phyloP scores from a whole-genome alignment of 2,329 filamentous ascomycete genomes.

The Byssoonygena ceratinophila region DNA sequence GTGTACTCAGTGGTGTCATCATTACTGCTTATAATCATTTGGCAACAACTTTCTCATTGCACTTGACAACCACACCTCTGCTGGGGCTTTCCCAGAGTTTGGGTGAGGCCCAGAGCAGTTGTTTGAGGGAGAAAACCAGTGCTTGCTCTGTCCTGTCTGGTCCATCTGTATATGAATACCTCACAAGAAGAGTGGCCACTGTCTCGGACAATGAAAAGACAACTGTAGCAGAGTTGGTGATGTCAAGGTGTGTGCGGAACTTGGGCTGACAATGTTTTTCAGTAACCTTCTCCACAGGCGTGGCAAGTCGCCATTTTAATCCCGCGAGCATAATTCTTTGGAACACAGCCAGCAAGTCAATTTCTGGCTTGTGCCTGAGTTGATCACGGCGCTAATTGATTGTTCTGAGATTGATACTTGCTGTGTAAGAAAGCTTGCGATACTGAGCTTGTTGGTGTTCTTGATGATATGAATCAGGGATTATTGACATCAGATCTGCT shows the following conservation, averaged over 20 bases:
- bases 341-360: constrained; percentile 18
- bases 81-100: constrained; percentile 20
- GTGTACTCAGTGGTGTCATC: background rate
- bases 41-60: constrained; percentile 16
- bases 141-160: constrained; percentile 1
- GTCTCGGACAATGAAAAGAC: constrained; percentile 21
- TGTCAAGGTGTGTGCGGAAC: constrained; percentile 20
- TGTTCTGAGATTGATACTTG: constrained; percentile 16
- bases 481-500: constrained; percentile 20
- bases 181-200: constrained; percentile 15
- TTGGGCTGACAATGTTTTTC: constrained; percentile 5
- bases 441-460: constrained; percentile 12
- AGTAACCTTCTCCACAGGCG: background rate
- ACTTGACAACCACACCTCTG: constrained; percentile 20
- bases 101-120: constrained; percentile 20
- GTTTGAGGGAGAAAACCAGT: constrained; percentile 17
- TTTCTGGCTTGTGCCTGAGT: constrained; percentile 17
- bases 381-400: constrained; percentile 15
- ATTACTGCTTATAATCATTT: constrained; percentile 15
- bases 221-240: constrained; percentile 18
- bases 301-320: constrained; percentile 17
- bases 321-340: constrained; percentile 19
- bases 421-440: constrained; percentile 14
- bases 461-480: constrained; percentile 16
- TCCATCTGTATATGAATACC: constrained; percentile 3